Evolutionary conservation across 2,329 filamentous ascomycete species (phyloP).

Genomic region (Claviceps citrina): DNA sequence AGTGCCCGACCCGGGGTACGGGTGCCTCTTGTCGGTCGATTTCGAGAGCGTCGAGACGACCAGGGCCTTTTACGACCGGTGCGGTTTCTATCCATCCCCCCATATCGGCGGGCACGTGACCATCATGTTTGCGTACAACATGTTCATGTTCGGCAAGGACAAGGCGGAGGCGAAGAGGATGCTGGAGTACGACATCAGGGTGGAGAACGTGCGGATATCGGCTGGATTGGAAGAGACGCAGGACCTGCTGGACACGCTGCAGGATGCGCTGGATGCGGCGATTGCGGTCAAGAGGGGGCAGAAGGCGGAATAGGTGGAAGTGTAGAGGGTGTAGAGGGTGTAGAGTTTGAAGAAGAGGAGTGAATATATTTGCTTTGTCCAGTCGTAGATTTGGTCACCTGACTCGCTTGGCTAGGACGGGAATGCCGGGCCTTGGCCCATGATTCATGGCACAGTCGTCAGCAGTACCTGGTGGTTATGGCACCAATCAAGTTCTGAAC

Average conservation of each 20-base stretch:
- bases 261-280: constrained; percentile 8
- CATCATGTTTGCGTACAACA: constrained; percentile 32
- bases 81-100: constrained; percentile 34
- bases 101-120: constrained; percentile 39
- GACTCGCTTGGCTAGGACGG: no score
- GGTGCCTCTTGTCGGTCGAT: constrained; percentile 38
- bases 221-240: constrained; percentile 30
- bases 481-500: no score
- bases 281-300: constrained; percentile 7
- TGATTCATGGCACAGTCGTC: no score
- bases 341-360: no score
- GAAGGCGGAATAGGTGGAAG: no score
- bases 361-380: no score
- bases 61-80: constrained; percentile 32
- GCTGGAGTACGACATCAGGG: constrained; percentile 21
- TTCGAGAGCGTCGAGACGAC: constrained; percentile 27
- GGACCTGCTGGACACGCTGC: constrained; percentile 24
- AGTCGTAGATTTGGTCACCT: no score
- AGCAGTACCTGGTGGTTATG: no score
- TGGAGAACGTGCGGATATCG: constrained; percentile 29
- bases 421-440: no score
- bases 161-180: constrained; percentile 22
- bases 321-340: not conserved
- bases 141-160: constrained; percentile 26
- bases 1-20: constrained; percentile 35